These are phyloP conservation scores for Arabidopsis lyrata DNA, from an alignment of 441 rosid species.

Conservation along the genomic window DNA sequence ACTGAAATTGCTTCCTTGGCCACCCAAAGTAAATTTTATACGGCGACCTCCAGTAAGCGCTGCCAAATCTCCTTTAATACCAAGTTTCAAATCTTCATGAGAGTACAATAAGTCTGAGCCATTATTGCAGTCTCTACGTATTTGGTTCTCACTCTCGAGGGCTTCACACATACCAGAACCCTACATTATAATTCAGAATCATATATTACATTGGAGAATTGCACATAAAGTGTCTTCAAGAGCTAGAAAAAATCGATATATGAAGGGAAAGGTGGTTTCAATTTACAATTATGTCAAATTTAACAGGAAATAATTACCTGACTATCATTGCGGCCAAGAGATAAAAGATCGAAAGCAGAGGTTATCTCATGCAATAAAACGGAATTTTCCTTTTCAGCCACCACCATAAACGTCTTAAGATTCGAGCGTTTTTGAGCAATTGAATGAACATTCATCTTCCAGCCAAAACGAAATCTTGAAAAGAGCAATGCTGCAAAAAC, in stretches of 20 bases:
- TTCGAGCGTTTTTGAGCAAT: conserved; percentile 58
- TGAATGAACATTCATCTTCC: conserved; percentile 70
- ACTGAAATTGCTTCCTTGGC: conserved; percentile 58
- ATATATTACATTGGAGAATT: neutral
- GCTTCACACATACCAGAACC: conserved; percentile 75
- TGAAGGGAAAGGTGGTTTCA: conserved; percentile 3
- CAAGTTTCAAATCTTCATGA: conserved; percentile 77
- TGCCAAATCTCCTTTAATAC: conserved; percentile 68
- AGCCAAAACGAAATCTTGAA: conserved; percentile 84
- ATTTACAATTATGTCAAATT: neutral
- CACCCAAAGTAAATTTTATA: conserved; percentile 67
- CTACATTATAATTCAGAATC: conserved; percentile 49
- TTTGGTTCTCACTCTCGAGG: conserved; percentile 72
- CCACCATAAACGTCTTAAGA: conserved; percentile 80
- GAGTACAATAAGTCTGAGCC: conserved; percentile 74
- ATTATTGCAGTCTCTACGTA: conserved; percentile 66
- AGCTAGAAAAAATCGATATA: neutral
- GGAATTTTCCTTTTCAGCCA: conserved; percentile 69
- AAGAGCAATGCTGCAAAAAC: conserved; percentile 73
- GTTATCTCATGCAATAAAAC: conserved; percentile 54
- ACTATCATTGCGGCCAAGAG: conserved; percentile 49
- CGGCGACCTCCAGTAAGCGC: conserved; percentile 67
- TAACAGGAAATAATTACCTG: conserved; percentile 59
- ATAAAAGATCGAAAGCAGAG: conserved; percentile 51
- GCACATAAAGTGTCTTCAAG: neutral